A percentile compares a stretch with the other conserved stretches of the same genome.
Conservation (phyloP, 495 filamentous ascomycete genomes). For the Penicillium dipodomyicola region DNA sequence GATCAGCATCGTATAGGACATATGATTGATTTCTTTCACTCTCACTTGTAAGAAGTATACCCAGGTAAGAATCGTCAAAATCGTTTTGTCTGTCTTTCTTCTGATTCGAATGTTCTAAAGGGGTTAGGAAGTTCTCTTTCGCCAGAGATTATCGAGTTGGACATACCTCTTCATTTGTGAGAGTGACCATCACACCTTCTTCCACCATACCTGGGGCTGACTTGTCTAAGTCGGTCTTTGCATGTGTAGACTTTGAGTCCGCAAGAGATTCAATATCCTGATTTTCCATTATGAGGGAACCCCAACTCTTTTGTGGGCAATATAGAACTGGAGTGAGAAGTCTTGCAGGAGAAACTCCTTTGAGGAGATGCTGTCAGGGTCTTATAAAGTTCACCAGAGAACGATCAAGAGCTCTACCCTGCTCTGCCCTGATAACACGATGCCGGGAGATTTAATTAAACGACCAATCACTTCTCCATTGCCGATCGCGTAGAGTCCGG, state of each 20-base stretch:
- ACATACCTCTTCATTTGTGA: neutral
- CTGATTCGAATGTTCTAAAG: neutral
- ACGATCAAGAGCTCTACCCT: neutral
- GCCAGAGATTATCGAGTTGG: neutral
- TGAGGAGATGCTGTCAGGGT: neutral
- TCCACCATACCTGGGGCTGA: neutral
- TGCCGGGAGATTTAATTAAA: neutral
- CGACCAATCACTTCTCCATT: neutral
- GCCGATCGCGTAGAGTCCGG: slow-evolving; percentile 1
- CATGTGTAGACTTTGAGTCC: neutral
- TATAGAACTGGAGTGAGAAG: neutral
- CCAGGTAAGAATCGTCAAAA: neutral
- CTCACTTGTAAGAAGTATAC: slow-evolving; percentile 3
- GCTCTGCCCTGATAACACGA: neutral
- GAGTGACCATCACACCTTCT: neutral
- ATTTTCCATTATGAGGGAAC: neutral
- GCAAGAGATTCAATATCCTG: neutral
- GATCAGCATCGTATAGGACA: no score
- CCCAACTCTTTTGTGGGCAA: no score
- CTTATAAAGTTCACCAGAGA: neutral
- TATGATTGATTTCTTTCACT: neutral
- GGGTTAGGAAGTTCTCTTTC: neutral
- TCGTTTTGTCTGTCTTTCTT: neutral
- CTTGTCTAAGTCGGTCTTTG: neutral
- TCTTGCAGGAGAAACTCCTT: neutral